Conservation (phyloP, 2,329 filamentous ascomycete genomes). For the Leptographium lundbergii region DNA sequence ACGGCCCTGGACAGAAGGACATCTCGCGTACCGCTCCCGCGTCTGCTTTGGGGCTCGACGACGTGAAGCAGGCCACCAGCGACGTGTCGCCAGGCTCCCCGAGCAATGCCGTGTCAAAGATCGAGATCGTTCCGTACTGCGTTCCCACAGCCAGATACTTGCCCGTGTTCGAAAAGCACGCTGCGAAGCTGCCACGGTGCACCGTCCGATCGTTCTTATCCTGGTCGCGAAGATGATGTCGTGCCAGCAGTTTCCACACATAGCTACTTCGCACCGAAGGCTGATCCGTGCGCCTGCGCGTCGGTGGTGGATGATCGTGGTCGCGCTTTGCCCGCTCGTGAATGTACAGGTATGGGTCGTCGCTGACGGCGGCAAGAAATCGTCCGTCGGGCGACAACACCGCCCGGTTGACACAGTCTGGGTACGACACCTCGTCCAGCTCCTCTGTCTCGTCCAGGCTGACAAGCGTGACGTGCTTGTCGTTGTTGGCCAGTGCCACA, state of each 20-base stretch:
- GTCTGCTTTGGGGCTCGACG: constrained; percentile 58
- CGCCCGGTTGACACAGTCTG: constrained; percentile 84
- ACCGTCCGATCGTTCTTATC: constrained; percentile 39
- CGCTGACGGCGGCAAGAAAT: constrained; percentile 71
- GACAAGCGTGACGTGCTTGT: constrained; percentile 77
- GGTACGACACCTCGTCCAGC: constrained; percentile 59
- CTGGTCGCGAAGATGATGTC: constrained; percentile 46
- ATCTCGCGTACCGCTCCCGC: constrained; percentile 79
- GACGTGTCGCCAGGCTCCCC: constrained; percentile 36
- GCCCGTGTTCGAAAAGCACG: constrained; percentile 62
- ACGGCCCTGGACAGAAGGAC: constrained; percentile 81
- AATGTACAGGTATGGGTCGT: constrained; percentile 77
- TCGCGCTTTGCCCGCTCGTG: constrained; percentile 42
- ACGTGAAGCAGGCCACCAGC: constrained; percentile 63
- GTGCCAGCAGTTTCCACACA: constrained; percentile 38
- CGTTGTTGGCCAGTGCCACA: constrained; percentile 80
- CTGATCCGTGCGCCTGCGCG: constrained; percentile 2
- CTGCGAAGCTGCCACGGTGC: constrained; percentile 60
- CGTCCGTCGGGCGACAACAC: constrained; percentile 84
- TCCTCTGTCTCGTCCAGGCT: constrained; percentile 53
- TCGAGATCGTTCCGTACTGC: constrained; percentile 66
- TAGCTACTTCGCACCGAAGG: constrained; percentile 16
- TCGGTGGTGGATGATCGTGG: constrained; percentile 3
- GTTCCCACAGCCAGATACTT: constrained; percentile 63
- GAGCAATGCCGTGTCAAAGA: constrained; percentile 50